A percentile compares a stretch with the other conserved stretches of the same genome.
These are phyloP conservation scores for Silene conica DNA, from an alignment of 148 eudicot genomes.

Conservation along the genomic window DNA sequence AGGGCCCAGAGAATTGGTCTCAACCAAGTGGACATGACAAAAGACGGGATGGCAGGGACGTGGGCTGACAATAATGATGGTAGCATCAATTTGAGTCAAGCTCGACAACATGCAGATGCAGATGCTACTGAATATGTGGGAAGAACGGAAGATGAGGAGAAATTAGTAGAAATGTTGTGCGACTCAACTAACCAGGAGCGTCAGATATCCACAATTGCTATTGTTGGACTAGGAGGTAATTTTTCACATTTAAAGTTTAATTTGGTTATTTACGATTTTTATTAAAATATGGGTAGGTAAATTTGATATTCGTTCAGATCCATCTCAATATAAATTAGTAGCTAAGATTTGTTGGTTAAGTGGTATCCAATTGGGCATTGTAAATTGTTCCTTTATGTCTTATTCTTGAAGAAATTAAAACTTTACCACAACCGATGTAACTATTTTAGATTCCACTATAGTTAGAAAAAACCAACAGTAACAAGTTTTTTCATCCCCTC, in stretches of 20 bases:
- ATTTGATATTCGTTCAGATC: neutral
- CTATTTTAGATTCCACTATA: neutral
- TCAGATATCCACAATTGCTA: neutral
- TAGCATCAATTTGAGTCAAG: neutral
- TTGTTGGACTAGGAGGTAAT: conserved; percentile 21
- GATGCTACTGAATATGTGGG: conserved; percentile 1
- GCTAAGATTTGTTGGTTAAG: neutral
- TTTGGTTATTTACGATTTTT: neutral
- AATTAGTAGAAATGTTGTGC: neutral
- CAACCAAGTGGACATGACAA: neutral
- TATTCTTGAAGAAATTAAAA: too few species aligned
- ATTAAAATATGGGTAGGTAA: neutral
- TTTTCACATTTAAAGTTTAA: neutral
- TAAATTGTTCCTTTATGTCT: neutral
- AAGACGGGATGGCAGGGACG: neutral
- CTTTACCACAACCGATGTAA: neutral
- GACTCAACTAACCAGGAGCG: neutral
- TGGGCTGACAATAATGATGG: conserved; percentile 6
- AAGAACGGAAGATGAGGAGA: neutral
- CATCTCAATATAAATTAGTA: neutral
- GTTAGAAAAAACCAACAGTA: neutral
- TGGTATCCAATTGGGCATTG: neutral
- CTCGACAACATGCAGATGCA: conserved; percentile 1
- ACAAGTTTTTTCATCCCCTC: neutral
- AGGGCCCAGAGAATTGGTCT: neutral